phyloP scores from a whole-genome alignment of 306 rosid genomes.

The Bauhinia variegata region DNA sequence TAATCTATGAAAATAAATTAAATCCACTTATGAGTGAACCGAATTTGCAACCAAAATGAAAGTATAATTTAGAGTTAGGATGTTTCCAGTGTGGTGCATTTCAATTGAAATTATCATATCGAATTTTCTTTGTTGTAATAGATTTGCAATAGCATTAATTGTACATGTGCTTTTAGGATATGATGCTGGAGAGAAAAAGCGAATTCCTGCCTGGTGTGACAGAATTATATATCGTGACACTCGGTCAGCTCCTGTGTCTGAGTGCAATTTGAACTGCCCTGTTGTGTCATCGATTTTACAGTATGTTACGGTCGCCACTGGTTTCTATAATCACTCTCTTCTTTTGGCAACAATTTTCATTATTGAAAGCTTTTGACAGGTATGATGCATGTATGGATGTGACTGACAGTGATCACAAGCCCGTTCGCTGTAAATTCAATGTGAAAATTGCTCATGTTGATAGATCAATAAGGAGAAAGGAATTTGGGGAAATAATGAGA shows the following conservation, averaged over 20 bases:
- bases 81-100: no score
- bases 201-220: slow-evolving; percentile 99
- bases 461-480: slow-evolving; percentile 85
- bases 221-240: slow-evolving; percentile 95
- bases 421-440: slow-evolving; percentile 85
- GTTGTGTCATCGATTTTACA: slow-evolving; percentile 77
- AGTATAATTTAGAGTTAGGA: no score
- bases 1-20: background rate
- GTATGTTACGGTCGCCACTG: slow-evolving; percentile 56
- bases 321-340: slow-evolving; percentile 20
- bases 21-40: background rate
- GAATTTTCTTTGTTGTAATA: no score
- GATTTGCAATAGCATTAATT: slow-evolving; percentile 26
- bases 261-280: slow-evolving; percentile 85
- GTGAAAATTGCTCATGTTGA: slow-evolving; percentile 79
- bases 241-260: slow-evolving; percentile 58
- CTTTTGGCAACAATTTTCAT: slow-evolving; percentile 26
- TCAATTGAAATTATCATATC: no score
- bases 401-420: slow-evolving; percentile 98
- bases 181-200: slow-evolving; percentile 97
- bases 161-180: slow-evolving; percentile 58
- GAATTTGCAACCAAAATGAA: background rate
- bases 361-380: slow-evolving; percentile 52
- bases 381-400: slow-evolving; percentile 99
- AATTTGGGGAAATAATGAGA: slow-evolving; percentile 67